Percentiles rank a stretch among this genome's conserved stretches.
phyloP scores from a whole-genome alignment of 768 basidiomycete species.

The Auriscalpium vulgare region DNA sequence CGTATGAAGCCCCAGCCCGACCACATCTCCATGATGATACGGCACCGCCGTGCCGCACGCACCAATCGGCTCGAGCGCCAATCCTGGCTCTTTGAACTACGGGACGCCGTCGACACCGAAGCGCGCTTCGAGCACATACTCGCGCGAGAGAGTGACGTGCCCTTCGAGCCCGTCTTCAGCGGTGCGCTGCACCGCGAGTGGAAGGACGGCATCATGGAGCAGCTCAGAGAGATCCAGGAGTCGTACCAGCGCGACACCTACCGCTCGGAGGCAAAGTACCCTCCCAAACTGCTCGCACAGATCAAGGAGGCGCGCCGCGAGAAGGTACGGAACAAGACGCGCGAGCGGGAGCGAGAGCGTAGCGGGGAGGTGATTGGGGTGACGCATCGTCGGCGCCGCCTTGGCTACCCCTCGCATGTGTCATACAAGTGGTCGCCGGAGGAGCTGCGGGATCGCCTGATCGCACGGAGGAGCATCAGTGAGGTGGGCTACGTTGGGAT shows the following conservation, averaged over 20 bases:
- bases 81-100: conserved; percentile 25
- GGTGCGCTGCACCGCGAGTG: conserved; percentile 1
- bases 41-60: conserved; percentile 33
- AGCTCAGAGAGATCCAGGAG: conserved; percentile 23
- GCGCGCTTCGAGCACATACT: conserved; percentile 28
- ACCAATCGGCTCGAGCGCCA: conserved; percentile 37
- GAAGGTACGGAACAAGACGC: conserved; percentile 58
- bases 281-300: conserved; percentile 39
- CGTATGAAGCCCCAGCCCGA: conserved; percentile 74
- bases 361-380: conserved; percentile 50
- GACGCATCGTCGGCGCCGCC: conserved; percentile 38
- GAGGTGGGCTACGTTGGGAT: conserved; percentile 67
- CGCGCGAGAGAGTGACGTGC: neutral
- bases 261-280: conserved; percentile 36
- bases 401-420: conserved; percentile 60
- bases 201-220: conserved; percentile 32
- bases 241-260: conserved; percentile 32
- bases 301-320: conserved; percentile 51
- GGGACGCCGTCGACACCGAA: conserved; percentile 30
- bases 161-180: conserved; percentile 17
- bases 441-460: conserved; percentile 39
- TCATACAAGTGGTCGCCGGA: conserved; percentile 42
- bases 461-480: conserved; percentile 42
- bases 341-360: conserved; percentile 50
- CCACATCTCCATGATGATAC: conserved; percentile 65